Percentiles rank a stretch among this genome's conserved stretches.
Conservation (phyloP, 192 early-diverging fungal genomes). For the Backusella westeae region DNA sequence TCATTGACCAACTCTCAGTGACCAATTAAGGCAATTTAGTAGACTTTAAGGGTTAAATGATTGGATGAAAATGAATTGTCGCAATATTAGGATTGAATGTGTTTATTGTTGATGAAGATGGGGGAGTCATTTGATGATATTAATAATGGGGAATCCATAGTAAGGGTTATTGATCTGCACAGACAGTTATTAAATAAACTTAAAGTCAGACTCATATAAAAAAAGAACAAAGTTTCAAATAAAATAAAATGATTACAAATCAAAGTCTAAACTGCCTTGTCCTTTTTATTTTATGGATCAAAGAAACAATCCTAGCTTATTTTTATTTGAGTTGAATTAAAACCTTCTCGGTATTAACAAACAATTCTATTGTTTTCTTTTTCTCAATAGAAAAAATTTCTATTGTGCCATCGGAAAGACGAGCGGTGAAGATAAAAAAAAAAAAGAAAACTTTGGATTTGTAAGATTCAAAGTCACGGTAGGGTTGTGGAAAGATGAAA, state of each 20-base stretch:
- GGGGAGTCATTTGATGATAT: background rate
- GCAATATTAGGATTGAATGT: background rate
- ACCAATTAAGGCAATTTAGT: background rate
- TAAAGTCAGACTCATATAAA: background rate
- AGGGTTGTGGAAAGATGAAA: background rate
- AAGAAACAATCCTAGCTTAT: background rate
- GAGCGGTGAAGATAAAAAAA: background rate
- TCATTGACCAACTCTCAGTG: background rate
- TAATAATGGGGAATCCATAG: background rate
- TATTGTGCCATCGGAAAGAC: background rate
- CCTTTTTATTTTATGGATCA: background rate
- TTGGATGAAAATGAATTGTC: background rate
- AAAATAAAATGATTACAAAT: conserved; percentile 4
- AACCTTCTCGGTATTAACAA: background rate
- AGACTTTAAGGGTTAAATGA: background rate
- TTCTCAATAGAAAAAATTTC: too few species aligned
- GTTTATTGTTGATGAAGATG: background rate
- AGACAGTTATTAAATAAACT: background rate
- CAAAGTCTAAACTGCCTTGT: background rate
- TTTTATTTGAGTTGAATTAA: background rate
- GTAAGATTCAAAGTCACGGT: background rate
- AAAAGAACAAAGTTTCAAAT: background rate
- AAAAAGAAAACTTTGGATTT: background rate
- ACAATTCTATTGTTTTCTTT: background rate
- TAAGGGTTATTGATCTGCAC: background rate